Base-by-base conservation (phyloP, 2,329 filamentous ascomycete species). In the Verticillium nubilum region DNA sequence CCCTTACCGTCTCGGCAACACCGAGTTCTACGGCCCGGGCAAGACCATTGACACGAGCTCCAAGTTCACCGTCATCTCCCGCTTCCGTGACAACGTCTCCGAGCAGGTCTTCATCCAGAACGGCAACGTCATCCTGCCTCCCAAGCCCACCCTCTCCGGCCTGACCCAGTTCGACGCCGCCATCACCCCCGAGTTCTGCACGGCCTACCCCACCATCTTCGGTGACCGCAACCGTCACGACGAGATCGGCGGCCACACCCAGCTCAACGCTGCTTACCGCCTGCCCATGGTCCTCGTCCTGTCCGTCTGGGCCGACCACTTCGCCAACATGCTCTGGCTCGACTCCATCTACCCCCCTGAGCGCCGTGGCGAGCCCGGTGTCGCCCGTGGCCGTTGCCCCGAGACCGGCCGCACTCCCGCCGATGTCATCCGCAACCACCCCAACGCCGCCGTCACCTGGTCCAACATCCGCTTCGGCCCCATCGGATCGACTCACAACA, bases 261-360 rank as follows among this genome's bases (percentile, higher is more conserved):
- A 72, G 54, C 84, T 87, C 78, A 77, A 77, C 63, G 68, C 76
- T 13, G 83, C 79, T 19, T 71, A 87, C 52, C 70, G 71, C 3
- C 65, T 75, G 54, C 83, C 82, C 33, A 86, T 87, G 82, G 85
- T 87, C 29, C 77, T 88, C 5, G 84, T 86, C 66, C 79, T 87
- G 78, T 80, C 76, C 19, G 73, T 85, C 60, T 85, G 82, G 82
- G 84, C 86, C 65, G 86, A 88, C 71, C 81, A 87, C 72, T 74
- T 80, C 57, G 74, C 83, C 67, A 80, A 84, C 71, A 87, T 88
- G 83, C 78, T 85, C 62, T 88, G 86, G 86, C 79, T 88, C 62
- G 85, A 88, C 74, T 79, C 78, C 59, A 76, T 71, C 66, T 85
- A 80, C 73, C 83, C 84, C n/a, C 63, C 63, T 53, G 64, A 66